Evolutionary conservation across 495 filamentous ascomycete genomes (phyloP).

Genomic region (Tuber borchii): DNA sequence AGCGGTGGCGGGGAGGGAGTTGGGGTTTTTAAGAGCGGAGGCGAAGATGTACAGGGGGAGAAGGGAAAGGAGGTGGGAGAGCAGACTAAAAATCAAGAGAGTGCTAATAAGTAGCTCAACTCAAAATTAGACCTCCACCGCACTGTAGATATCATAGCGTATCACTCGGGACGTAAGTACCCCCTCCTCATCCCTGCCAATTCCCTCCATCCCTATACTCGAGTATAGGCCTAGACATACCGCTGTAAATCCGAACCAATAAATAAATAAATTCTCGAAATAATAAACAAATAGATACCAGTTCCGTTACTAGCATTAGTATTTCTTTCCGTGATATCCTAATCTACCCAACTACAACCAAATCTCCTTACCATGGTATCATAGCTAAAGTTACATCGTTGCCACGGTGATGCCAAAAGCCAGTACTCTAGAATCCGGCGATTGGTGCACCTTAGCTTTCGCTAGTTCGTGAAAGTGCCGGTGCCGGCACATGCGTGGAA

Average conservation of each 20-base stretch:
- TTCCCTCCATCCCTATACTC: not conserved
- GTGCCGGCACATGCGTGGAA: not conserved
- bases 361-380: not conserved
- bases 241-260: not conserved
- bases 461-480: not conserved
- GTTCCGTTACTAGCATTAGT: not conserved
- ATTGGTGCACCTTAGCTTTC: not conserved
- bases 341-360: not conserved
- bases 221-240: not conserved
- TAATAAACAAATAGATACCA: not conserved
- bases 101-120: not conserved
- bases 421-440: not conserved
- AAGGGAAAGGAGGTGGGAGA: not conserved
- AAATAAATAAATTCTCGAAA: not conserved
- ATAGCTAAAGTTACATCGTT: not conserved
- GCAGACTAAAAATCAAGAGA: not conserved
- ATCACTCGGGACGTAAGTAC: not conserved
- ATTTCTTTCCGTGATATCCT: not conserved
- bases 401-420: not conserved
- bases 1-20: conserved; percentile 19
- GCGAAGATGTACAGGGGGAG: not conserved
- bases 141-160: not conserved
- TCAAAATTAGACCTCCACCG: not conserved
- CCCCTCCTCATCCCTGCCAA: not conserved
- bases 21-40: conserved; percentile 29